Percentiles rank a stretch among this genome's conserved stretches.
These are phyloP conservation scores for Isoetes taiwanensis DNA, from an alignment of 75 land plant species.

Conservation along the genomic window DNA sequence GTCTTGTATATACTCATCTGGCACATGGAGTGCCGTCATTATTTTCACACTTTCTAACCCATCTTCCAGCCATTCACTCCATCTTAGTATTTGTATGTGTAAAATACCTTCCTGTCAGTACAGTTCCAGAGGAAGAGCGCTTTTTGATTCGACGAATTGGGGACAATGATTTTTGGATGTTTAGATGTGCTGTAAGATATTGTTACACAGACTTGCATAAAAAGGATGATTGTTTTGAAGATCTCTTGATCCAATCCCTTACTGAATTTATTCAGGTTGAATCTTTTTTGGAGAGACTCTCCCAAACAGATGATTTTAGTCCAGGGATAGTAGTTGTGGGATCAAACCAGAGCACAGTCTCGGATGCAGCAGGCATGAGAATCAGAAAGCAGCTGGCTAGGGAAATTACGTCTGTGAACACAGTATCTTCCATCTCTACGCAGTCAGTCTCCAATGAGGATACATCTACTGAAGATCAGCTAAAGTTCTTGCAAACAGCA, in stretches of 20 bases:
- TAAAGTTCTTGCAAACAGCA: constrained; percentile 9
- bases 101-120: constrained; percentile 3
- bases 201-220: constrained; percentile 3
- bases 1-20: constrained; percentile 51
- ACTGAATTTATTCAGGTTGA: too few species aligned
- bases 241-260: neutral
- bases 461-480: too few species aligned
- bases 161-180: neutral
- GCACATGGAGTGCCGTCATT: constrained; percentile 51
- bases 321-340: too few species aligned
- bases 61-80: constrained; percentile 6
- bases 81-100: constrained; percentile 1
- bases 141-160: neutral
- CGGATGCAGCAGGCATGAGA: too few species aligned
- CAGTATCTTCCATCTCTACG: too few species aligned
- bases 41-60: constrained; percentile 31
- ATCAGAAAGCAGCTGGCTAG: too few species aligned
- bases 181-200: neutral
- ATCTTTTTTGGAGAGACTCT: too few species aligned
- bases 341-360: too few species aligned
- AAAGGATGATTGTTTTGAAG: neutral
- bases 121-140: neutral
- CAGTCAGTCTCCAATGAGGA: too few species aligned
- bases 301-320: too few species aligned
- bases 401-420: too few species aligned